Evolutionary conservation across 164 flowering plant genomes (phyloP).

Genomic region (Tetracentron sinense): DNA sequence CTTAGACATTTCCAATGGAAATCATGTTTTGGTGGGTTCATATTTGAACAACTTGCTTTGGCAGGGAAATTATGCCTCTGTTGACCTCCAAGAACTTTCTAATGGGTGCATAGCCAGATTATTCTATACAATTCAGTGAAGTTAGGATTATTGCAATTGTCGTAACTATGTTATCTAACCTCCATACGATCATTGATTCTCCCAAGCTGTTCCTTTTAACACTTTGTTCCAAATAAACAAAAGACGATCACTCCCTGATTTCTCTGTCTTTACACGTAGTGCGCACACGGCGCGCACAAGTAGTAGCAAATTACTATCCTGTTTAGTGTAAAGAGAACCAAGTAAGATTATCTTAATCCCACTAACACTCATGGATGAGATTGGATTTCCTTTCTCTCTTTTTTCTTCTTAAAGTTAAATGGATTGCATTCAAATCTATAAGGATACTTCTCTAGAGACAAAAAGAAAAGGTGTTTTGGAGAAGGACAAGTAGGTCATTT

Average conservation of each 20-base stretch:
- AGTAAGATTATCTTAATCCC: background rate
- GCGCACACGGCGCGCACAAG: background rate
- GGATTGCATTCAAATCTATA: background rate
- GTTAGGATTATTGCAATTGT: too few relatives aligned
- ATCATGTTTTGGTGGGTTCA: too few relatives aligned
- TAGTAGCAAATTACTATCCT: background rate
- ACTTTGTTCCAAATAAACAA: background rate
- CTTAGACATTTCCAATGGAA: too few relatives aligned
- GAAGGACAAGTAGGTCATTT: background rate
- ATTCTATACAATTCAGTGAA: too few relatives aligned
- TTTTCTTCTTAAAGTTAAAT: constrained; percentile 3
- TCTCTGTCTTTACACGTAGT: background rate
- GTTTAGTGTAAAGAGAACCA: background rate
- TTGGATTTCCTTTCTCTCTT: background rate
- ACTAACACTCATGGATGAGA: background rate
- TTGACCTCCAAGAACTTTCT: too few relatives aligned
- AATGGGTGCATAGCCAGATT: background rate
- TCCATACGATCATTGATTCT: background rate
- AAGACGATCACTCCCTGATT: background rate
- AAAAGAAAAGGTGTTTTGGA: background rate
- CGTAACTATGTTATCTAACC: background rate
- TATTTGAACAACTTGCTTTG: too few relatives aligned
- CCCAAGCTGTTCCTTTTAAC: background rate
- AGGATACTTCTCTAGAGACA: background rate
- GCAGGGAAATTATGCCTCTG: too few relatives aligned